These are phyloP conservation scores for Nothopassalora personata DNA, from an alignment of 2,329 filamentous ascomycete genomes.

Conservation along the genomic window DNA sequence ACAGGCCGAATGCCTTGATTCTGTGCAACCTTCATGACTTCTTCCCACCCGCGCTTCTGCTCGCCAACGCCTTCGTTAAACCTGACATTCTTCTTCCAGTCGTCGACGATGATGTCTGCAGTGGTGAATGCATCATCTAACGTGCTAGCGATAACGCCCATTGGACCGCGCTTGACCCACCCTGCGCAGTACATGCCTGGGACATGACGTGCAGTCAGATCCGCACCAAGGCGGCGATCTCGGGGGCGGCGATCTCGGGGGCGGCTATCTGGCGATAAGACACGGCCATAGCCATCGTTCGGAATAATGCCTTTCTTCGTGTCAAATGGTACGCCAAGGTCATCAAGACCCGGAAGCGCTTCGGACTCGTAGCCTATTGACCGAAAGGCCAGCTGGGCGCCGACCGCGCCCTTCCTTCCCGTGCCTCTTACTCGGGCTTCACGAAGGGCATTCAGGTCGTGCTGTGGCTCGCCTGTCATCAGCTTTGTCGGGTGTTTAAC, in stretches of 20 bases:
- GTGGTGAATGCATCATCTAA: conserved; percentile 93
- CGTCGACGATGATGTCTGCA: conserved; percentile 74
- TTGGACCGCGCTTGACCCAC: conserved; percentile 93
- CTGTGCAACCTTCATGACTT: conserved; percentile 57
- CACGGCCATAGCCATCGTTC: conserved; percentile 75
- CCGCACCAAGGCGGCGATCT: conserved; percentile 35
- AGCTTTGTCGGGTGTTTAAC: conserved; percentile 9
- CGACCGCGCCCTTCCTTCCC: conserved; percentile 41
- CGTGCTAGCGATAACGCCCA: conserved; percentile 90
- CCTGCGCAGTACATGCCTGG: conserved; percentile 86
- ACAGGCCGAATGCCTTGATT: conserved; percentile 57
- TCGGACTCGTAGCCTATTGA: conserved; percentile 93
- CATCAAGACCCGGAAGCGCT: conserved; percentile 66
- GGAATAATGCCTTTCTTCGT: conserved; percentile 66
- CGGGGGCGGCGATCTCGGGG: conserved; percentile 36
- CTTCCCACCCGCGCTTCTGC: conserved; percentile 66
- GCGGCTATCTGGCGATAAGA: conserved; percentile 45
- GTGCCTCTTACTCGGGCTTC: conserved; percentile 23
- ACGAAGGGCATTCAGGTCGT: conserved; percentile 27
- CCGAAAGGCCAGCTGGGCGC: conserved; percentile 72
- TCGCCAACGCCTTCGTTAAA: conserved; percentile 40
- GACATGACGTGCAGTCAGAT: conserved; percentile 46
- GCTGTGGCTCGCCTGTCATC: conserved; percentile 25
- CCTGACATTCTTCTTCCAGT: conserved; percentile 55
- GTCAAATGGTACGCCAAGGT: conserved; percentile 75